These are phyloP conservation scores for Hibiscus mutabilis DNA, from an alignment of 345 rosid species.

Conservation along the genomic window DNA sequence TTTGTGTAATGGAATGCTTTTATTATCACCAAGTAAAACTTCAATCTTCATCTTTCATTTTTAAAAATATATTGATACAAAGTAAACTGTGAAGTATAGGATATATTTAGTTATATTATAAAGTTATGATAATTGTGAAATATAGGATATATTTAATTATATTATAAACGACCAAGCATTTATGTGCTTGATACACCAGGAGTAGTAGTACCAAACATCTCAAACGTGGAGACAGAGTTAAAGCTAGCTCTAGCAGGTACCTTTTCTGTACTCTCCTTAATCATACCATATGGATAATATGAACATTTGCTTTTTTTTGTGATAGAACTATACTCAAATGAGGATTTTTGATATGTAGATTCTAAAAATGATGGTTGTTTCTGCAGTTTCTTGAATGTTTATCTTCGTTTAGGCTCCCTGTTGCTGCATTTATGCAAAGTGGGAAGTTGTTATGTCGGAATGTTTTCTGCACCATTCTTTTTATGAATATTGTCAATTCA, in stretches of 20 bases:
- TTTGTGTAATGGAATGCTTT: too few species aligned
- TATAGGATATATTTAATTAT: conserved; percentile 87
- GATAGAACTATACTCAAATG: neutral
- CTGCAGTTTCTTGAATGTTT: neutral
- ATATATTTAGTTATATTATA: neutral
- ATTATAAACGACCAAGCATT: too few species aligned
- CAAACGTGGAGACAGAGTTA: too few species aligned
- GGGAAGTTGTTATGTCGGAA: neutral
- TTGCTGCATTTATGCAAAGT: neutral
- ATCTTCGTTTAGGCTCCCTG: neutral
- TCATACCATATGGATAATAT: neutral
- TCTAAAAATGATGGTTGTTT: neutral
- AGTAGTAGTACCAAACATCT: too few species aligned
- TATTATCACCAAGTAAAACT: neutral
- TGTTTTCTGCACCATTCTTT: neutral
- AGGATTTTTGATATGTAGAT: neutral
- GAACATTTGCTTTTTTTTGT: neutral
- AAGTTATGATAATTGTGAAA: too few species aligned
- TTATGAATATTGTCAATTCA: neutral
- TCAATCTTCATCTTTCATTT: neutral
- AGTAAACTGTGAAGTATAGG: neutral
- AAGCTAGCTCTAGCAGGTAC: too few species aligned
- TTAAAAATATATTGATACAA: neutral
- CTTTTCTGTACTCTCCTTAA: too few species aligned
- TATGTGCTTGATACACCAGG: too few species aligned